These are phyloP conservation scores for Suillus luteus DNA, from an alignment of 768 basidiomycete species.

Conservation along the genomic window DNA sequence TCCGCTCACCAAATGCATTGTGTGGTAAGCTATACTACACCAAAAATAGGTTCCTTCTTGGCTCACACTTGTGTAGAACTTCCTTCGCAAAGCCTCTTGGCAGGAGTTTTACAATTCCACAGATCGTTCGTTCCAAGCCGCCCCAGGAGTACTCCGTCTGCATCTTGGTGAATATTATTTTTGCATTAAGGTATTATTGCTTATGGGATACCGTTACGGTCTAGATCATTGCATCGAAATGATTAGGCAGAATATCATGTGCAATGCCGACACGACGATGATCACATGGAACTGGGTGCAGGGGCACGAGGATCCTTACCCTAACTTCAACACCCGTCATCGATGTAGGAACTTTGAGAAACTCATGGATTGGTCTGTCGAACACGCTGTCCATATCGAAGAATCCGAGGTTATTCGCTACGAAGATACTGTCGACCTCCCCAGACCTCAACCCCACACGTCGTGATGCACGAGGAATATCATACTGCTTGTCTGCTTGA, in stretches of 20 bases:
- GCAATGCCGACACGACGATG: constrained; percentile 15
- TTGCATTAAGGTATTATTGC: not conserved
- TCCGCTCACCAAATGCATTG: constrained; percentile 16
- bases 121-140: constrained; percentile 11
- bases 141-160: not conserved
- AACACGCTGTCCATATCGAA: not conserved
- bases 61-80: not conserved
- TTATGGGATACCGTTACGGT: not conserved
- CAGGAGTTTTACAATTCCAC: constrained; percentile 11
- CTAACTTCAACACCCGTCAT: constrained; percentile 12
- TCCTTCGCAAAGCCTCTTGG: constrained; percentile 17
- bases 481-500: not conserved
- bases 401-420: not conserved
- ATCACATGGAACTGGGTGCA: constrained; percentile 17
- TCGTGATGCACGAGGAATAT: not conserved
- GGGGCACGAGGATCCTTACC: not conserved
- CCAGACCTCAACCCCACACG: not conserved
- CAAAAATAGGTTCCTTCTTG: not conserved
- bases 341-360: constrained; percentile 5
- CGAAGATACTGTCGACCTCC: not conserved
- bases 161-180: constrained; percentile 12
- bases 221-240: constrained; percentile 17
- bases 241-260: constrained; percentile 18
- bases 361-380: not conserved
- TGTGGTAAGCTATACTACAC: constrained; percentile 7